These are phyloP conservation scores for Fusarium bulbicola DNA, from an alignment of 2,329 filamentous ascomycete species.

Conservation along the genomic window DNA sequence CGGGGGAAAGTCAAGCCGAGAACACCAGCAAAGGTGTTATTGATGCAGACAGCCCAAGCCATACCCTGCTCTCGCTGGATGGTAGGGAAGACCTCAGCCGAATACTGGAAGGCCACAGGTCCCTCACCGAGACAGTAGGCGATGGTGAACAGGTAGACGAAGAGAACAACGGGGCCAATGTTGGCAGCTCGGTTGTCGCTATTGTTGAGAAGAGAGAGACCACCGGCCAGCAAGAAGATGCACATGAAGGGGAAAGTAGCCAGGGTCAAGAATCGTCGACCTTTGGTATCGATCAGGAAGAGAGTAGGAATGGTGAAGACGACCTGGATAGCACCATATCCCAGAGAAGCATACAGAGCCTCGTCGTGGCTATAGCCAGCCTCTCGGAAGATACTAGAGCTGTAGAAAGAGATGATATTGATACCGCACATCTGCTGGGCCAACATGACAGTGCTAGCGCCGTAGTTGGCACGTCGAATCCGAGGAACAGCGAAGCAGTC, in stretches of 20 bases:
- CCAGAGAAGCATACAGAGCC: slow-evolving; percentile 16
- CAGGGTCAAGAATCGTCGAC: slow-evolving; percentile 8
- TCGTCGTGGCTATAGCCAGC: background rate
- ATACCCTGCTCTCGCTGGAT: slow-evolving; percentile 72
- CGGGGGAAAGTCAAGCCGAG: slow-evolving; percentile 62
- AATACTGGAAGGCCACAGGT: slow-evolving; percentile 69
- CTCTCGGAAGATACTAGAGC: slow-evolving; percentile 13
- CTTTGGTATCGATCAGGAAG: slow-evolving; percentile 27
- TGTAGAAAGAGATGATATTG: slow-evolving; percentile 57
- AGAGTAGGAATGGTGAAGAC: slow-evolving; percentile 26
- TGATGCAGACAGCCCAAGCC: slow-evolving; percentile 69
- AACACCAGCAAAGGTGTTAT: slow-evolving; percentile 62
- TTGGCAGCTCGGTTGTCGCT: background rate
- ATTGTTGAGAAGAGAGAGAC: background rate
- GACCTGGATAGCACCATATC: slow-evolving; percentile 18
- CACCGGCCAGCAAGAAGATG: slow-evolving; percentile 6
- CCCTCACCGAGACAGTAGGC: slow-evolving; percentile 74
- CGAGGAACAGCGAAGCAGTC: slow-evolving; percentile 75
- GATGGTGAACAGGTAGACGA: slow-evolving; percentile 70
- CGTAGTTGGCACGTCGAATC: slow-evolving; percentile 75
- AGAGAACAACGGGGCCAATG: slow-evolving; percentile 48
- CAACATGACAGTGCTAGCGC: slow-evolving; percentile 83
- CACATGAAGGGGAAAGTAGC: slow-evolving; percentile 23
- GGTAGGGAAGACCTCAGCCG: slow-evolving; percentile 71
- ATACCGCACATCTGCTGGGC: slow-evolving; percentile 75